phyloP scores from a whole-genome alignment of 768 basidiomycete genomes.

The Trametes maxima region DNA sequence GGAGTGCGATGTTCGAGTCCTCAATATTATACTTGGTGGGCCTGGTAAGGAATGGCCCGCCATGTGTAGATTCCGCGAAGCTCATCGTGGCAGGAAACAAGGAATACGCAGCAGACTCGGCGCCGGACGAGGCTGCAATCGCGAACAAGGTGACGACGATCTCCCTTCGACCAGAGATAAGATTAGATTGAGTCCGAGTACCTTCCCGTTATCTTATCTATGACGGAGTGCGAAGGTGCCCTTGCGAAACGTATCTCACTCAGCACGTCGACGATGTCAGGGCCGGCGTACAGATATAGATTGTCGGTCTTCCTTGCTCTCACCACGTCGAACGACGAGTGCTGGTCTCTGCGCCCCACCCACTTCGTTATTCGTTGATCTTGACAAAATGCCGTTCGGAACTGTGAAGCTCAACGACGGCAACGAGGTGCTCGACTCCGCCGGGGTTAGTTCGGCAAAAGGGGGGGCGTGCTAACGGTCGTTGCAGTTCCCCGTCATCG shows the following conservation, averaged over 20 bases:
- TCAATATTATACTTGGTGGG: conserved; percentile 56
- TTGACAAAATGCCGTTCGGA: conserved; percentile 37
- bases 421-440: conserved; percentile 30
- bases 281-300: not conserved
- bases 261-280: not conserved
- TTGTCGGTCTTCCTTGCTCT: not conserved
- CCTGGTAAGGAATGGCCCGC: conserved; percentile 37
- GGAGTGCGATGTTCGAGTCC: conserved; percentile 62
- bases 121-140: not conserved
- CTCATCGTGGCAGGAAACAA: not conserved
- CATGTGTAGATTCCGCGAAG: not conserved
- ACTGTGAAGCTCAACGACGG: conserved; percentile 41
- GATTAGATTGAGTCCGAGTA: not conserved
- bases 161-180: not conserved
- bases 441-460: not conserved
- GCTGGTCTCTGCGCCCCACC: not conserved
- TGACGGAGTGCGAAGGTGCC: not conserved
- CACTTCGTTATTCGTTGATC: not conserved
- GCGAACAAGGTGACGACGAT: not conserved
- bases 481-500: conserved; percentile 58
- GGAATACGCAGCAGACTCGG: not conserved
- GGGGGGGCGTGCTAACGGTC: not conserved
- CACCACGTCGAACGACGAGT: not conserved
- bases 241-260: conserved; percentile 1
- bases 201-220: not conserved